These are phyloP conservation scores for Albatrellus ellisii DNA, from an alignment of 768 basidiomycete species.

Conservation along the genomic window DNA sequence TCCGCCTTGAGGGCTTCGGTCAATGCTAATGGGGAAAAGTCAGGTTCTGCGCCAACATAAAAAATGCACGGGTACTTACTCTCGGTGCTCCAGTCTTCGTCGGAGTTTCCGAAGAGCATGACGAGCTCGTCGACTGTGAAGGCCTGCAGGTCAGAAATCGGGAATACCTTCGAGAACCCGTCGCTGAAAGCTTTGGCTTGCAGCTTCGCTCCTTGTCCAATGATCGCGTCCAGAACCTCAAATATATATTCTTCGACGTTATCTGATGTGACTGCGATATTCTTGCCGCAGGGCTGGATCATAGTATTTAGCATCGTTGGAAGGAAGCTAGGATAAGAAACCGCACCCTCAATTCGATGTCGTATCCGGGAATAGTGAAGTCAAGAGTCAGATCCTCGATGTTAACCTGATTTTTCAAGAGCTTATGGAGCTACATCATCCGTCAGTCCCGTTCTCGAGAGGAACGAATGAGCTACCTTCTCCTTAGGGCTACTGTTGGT, in stretches of 20 bases:
- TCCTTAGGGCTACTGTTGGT: constrained; percentile 22
- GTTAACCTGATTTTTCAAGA: constrained; percentile 44
- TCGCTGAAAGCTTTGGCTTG: constrained; percentile 90
- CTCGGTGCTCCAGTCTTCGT: constrained; percentile 94
- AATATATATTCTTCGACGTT: constrained; percentile 86
- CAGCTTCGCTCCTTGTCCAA: constrained; percentile 62
- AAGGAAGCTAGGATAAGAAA: no score
- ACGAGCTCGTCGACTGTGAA: constrained; percentile 94
- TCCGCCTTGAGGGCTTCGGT: constrained; percentile 90
- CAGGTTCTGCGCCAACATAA: constrained; percentile 2
- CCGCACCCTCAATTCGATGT: constrained; percentile 78
- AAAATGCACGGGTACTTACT: constrained; percentile 39
- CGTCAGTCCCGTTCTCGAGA: background rate
- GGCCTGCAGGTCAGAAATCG: constrained; percentile 77
- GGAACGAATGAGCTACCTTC: constrained; percentile 20
- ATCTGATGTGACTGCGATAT: constrained; percentile 68
- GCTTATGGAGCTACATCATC: constrained; percentile 13
- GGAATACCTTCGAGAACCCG: constrained; percentile 94
- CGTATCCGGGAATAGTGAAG: constrained; percentile 93
- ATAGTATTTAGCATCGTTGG: no score
- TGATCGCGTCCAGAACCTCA: constrained; percentile 79
- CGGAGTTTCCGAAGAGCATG: constrained; percentile 89
- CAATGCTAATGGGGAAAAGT: constrained; percentile 41
- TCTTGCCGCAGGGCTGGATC: constrained; percentile 59
- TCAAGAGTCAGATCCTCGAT: constrained; percentile 88